Evolutionary conservation across 768 basidiomycete species (phyloP).

Genomic region (Tricholoma flavovirens): DNA sequence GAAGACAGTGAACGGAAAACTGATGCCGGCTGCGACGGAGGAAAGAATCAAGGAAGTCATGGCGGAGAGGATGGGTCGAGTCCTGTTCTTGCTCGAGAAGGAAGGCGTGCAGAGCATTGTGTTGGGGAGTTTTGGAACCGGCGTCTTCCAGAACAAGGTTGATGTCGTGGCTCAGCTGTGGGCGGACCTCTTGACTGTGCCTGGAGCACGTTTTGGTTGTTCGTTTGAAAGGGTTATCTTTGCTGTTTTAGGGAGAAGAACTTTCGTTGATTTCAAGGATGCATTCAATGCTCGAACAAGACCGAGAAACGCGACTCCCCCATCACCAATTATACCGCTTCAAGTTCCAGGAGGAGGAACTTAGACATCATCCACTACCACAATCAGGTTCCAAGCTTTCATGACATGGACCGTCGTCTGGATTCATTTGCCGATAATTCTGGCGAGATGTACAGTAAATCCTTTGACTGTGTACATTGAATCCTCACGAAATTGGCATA

Average conservation of each 20-base stretch:
- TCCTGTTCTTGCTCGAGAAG: constrained; percentile 60
- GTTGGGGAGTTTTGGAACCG: constrained; percentile 74
- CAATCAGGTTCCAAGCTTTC: no score
- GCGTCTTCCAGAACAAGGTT: constrained; percentile 67
- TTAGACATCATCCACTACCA: neutral
- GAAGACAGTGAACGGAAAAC: constrained; percentile 17
- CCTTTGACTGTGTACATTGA: no score
- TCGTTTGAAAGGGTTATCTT: constrained; percentile 63
- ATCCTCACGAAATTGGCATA: no score
- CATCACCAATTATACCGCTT: neutral
- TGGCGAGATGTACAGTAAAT: no score
- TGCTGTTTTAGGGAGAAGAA: constrained; percentile 41
- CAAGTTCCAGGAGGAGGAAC: neutral
- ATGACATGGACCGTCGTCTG: no score
- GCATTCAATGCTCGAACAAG: constrained; percentile 7
- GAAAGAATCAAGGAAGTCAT: constrained; percentile 47
- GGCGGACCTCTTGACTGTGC: constrained; percentile 49
- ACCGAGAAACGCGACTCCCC: neutral
- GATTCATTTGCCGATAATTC: no score
- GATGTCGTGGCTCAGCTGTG: constrained; percentile 55
- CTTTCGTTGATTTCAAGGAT: constrained; percentile 22
- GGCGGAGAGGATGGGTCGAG: constrained; percentile 66
- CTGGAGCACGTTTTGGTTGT: constrained; percentile 46
- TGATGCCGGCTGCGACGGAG: constrained; percentile 18
- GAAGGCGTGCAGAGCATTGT: constrained; percentile 56